Evolutionary conservation across 495 filamentous ascomycete genomes (phyloP).

Genomic region (Trichoderma erinaceum): DNA sequence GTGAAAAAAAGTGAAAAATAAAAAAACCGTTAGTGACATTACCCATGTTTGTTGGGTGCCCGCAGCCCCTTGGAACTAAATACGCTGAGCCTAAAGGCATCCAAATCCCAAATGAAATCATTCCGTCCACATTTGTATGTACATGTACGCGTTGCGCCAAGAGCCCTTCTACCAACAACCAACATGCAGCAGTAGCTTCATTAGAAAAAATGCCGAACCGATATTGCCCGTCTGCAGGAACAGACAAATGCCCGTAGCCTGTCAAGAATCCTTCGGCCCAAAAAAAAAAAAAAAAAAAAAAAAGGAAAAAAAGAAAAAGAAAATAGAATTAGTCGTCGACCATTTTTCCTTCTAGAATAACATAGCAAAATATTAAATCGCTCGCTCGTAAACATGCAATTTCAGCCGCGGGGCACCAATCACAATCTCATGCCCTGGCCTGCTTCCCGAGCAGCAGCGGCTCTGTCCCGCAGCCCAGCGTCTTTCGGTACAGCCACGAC

Average conservation of each 20-base stretch:
- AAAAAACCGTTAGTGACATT: neutral
- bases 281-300: neutral
- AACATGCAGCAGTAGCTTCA: neutral
- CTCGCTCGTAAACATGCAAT: neutral
- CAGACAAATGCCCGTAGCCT: neutral
- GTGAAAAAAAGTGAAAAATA: neutral
- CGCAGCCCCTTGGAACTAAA: neutral
- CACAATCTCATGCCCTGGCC: conserved; percentile 10
- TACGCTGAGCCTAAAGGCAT: too few species aligned
- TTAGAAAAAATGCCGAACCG: neutral
- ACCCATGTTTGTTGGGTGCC: conserved; percentile 5
- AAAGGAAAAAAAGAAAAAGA: neutral
- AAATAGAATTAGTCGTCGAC: too few species aligned
- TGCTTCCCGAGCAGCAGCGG: conserved; percentile 16
- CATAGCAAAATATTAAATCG: neutral
- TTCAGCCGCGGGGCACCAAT: neutral
- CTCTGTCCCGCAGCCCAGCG: conserved; percentile 18
- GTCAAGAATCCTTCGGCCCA: neutral
- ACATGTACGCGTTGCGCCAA: neutral
- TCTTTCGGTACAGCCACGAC: conserved; percentile 46
- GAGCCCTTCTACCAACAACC: too few species aligned
- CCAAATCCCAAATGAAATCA: too few species aligned
- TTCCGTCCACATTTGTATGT: neutral
- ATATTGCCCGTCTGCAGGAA: conserved; percentile 8
- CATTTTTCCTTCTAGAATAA: too few species aligned